Evolutionary conservation across 2,329 filamentous ascomycete genomes (phyloP), one percentile per base, ranked within the genome.

Genomic region (Cadophora luteo-olivacea): DNA sequence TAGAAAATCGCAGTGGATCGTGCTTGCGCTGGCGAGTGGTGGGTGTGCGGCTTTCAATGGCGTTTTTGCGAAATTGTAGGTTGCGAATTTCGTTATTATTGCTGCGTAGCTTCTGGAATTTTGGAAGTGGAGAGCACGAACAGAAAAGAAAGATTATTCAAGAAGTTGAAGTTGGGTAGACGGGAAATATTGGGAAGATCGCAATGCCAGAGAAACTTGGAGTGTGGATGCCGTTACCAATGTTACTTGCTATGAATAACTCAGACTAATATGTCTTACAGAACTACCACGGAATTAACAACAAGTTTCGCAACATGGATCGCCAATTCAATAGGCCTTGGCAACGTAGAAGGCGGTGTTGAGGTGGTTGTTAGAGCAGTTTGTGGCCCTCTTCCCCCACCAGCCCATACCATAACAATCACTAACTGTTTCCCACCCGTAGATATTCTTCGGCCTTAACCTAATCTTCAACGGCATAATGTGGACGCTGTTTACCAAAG

Each of bases 401-500:
- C 22, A 2, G 12, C 19, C 64, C n/a, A 24, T 6, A 29, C 5
- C 19, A 11, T 16, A 52, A 57, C 55, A 22, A 9, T 16, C 54
- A 32, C 33, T 66, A 58, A 64, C 61, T 14, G 22, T n/a, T 38
- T 22, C 25, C 25, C 45, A 8, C 55, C 38, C 19, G 22, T 24
- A 77, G 77, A 80, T 86, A 52, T 94, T 94, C 83, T 94, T 95
- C 75, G 85, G 82, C 0, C 84, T 94, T 14, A 95, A 77, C 36
- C 58, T 77, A 5, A 67, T 76, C 25, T 76, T 77, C 69, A 77
- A 77, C 66, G 72, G 69, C 49, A 75, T 77, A 80, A 95, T 95
- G 92, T 95, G 92, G 92, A 89, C 90, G 0, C 85, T 95, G 60
- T 95, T 94, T 81, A 95, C 92, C 7, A 86, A 88, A 61, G 92